Evolutionary conservation across 495 filamentous ascomycete genomes (phyloP).

Genomic region (Lasiosphaeria miniovina): DNA sequence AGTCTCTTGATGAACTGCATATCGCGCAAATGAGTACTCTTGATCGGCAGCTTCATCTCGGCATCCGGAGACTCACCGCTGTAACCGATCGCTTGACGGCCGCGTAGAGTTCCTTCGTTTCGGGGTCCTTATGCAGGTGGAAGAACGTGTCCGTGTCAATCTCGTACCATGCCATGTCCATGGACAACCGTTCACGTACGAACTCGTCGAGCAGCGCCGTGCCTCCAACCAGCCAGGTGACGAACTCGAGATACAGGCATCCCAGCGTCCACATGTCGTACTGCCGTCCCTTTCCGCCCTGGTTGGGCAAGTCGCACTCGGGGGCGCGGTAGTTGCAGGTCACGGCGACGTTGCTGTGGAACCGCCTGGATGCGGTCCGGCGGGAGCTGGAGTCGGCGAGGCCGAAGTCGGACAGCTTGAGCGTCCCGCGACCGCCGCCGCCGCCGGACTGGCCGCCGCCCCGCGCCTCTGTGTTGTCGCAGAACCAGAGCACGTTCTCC

Average conservation of each 20-base stretch:
- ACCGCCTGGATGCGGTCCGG: neutral
- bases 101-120: neutral
- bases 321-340: constrained; percentile 23
- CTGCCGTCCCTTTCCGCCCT: constrained; percentile 5
- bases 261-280: constrained; percentile 35
- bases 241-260: constrained; percentile 32
- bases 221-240: constrained; percentile 25
- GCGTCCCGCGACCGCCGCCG: neutral
- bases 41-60: no score
- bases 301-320: constrained; percentile 21
- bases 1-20: no score
- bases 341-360: neutral
- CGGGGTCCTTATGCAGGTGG: neutral
- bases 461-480: neutral
- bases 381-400: constrained; percentile 11
- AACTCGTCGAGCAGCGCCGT: constrained; percentile 6
- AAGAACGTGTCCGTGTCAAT: neutral
- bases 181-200: neutral
- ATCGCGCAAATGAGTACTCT: no score
- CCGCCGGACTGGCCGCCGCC: neutral
- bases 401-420: constrained; percentile 26
- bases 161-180: neutral
- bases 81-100: neutral
- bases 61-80: neutral
- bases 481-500: constrained; percentile 26